These are phyloP conservation scores for Sporothrix humicola DNA, from an alignment of 2,329 filamentous ascomycete genomes.

Conservation along the genomic window DNA sequence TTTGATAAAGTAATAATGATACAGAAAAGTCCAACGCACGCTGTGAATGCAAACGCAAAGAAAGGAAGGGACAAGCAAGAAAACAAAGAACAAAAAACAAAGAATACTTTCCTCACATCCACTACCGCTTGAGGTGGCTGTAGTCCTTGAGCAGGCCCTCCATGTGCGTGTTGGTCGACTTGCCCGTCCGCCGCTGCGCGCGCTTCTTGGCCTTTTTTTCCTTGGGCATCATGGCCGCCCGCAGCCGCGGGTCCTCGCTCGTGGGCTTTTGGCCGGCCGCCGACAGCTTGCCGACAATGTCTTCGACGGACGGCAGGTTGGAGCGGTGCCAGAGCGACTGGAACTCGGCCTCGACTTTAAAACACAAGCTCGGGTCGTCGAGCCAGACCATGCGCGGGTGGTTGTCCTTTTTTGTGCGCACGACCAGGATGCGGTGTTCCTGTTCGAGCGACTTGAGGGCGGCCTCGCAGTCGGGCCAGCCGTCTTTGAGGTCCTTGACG, in stretches of 20 bases:
- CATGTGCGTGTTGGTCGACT: slow-evolving; percentile 90
- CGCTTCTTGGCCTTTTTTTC: slow-evolving; percentile 77
- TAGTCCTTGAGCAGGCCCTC: slow-evolving; percentile 78
- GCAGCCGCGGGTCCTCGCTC: slow-evolving; percentile 74
- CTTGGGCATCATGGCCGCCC: slow-evolving; percentile 61
- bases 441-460: slow-evolving; percentile 78
- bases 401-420: slow-evolving; percentile 90
- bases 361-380: slow-evolving; percentile 78
- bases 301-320: slow-evolving; percentile 74
- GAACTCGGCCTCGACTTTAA: slow-evolving; percentile 82
- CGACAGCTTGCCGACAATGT: slow-evolving; percentile 77
- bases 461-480: slow-evolving; percentile 85
- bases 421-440: slow-evolving; percentile 80
- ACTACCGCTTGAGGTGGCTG: slow-evolving; percentile 54
- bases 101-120: not conserved
- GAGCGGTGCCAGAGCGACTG: slow-evolving; percentile 81
- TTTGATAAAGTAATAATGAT: not conserved
- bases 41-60: not conserved
- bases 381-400: slow-evolving; percentile 85
- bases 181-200: slow-evolving; percentile 69
- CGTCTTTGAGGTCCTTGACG: slow-evolving; percentile 93
- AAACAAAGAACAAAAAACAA: not conserved
- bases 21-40: not conserved
- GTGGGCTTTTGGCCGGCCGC: slow-evolving; percentile 82
- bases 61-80: not conserved